Conservation (phyloP, 1,284 basidiomycete genomes). For the Baeospora myosura region DNA sequence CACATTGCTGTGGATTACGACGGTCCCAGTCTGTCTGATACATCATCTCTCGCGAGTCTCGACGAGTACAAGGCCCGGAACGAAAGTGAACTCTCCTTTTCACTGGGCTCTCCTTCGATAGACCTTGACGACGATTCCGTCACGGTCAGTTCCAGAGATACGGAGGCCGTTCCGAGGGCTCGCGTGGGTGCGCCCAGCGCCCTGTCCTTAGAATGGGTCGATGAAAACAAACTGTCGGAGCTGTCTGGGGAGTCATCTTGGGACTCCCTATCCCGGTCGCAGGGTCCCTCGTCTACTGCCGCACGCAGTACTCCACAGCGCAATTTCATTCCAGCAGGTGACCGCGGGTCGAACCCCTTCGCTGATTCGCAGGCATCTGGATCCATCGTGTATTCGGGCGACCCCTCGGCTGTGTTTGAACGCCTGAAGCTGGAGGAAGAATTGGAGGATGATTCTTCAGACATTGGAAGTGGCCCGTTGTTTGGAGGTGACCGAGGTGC, state of each 20-base stretch:
- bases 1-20: slow-evolving; percentile 81
- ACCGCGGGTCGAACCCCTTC: slow-evolving; percentile 18
- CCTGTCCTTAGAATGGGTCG: slow-evolving; percentile 3
- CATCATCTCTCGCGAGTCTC: slow-evolving; percentile 68
- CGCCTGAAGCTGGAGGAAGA: slow-evolving; percentile 46
- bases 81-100: slow-evolving; percentile 51
- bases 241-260: slow-evolving; percentile 14
- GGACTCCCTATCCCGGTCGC: slow-evolving; percentile 4
- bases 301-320: neutral
- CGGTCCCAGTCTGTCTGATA: slow-evolving; percentile 84
- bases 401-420: slow-evolving; percentile 49
- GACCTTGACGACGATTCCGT: slow-evolving; percentile 63
- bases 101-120: slow-evolving; percentile 32
- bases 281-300: neutral
- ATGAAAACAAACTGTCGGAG: slow-evolving; percentile 10
- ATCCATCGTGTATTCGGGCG: slow-evolving; percentile 29
- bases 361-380: slow-evolving; percentile 23
- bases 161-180: slow-evolving; percentile 22
- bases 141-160: slow-evolving; percentile 66
- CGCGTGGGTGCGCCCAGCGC: neutral
- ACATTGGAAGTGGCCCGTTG: slow-evolving; percentile 36
- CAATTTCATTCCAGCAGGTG: neutral
- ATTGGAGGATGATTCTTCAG: slow-evolving; percentile 31
- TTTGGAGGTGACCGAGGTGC: slow-evolving; percentile 58
- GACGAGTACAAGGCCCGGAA: slow-evolving; percentile 64